phyloP scores from a whole-genome alignment of 2,329 filamentous ascomycete species.

The Herpotrichia juniperi region DNA sequence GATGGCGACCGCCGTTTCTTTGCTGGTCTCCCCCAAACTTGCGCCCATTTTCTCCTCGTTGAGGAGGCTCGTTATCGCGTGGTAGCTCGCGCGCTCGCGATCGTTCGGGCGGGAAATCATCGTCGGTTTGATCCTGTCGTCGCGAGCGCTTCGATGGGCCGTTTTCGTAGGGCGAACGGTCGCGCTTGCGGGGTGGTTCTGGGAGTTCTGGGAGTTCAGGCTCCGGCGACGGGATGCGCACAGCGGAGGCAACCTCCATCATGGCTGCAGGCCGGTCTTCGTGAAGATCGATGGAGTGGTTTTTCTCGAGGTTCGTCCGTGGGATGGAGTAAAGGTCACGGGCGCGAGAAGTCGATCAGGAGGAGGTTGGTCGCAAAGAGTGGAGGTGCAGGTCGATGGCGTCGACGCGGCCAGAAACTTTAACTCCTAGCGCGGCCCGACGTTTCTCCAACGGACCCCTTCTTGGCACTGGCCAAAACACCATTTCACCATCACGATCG shows the following conservation, averaged over 20 bases:
- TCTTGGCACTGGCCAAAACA: conserved; percentile 12
- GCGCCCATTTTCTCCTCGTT: conserved; percentile 87
- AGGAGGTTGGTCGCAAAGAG: not conserved
- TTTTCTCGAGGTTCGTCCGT: not conserved
- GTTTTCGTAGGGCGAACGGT: conserved; percentile 56
- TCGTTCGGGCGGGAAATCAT: conserved; percentile 47
- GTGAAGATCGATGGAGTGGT: not conserved
- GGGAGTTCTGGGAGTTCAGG: conserved; percentile 50
- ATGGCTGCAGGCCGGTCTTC: conserved; percentile 10
- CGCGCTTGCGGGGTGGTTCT: conserved; percentile 57
- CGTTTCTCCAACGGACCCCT: conserved; percentile 5
- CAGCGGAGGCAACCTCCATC: conserved; percentile 53
- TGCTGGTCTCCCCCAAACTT: conserved; percentile 42
- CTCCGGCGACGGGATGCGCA: conserved; percentile 64
- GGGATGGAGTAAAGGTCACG: not conserved
- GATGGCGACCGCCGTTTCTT: conserved; percentile 6
- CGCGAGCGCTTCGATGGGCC: conserved; percentile 44
- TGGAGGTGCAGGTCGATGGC: not conserved
- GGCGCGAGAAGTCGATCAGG: not conserved
- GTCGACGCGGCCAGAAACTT: conserved; percentile 30
- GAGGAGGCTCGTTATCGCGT: conserved; percentile 59
- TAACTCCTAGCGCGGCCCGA: conserved; percentile 22
- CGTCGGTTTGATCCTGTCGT: conserved; percentile 52
- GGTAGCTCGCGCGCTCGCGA: conserved; percentile 73
- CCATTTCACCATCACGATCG: conserved; percentile 21